phyloP scores from a whole-genome alignment of 2,329 filamentous ascomycete species.

The Lizonia empirigonia region DNA sequence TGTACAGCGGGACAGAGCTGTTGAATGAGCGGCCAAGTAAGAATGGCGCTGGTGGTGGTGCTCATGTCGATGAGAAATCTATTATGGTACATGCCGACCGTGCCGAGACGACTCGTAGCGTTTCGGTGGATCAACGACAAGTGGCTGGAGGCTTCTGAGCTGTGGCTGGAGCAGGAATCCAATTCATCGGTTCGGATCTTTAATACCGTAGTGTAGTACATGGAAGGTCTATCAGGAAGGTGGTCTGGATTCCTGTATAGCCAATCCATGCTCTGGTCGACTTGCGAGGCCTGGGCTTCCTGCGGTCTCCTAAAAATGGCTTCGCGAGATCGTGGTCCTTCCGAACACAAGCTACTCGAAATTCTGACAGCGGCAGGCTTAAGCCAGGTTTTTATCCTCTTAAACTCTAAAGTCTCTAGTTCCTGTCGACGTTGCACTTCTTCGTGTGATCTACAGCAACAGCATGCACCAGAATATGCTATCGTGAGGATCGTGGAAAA shows the following conservation, averaged over 20 bases:
- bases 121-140: background rate
- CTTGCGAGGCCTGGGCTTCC: too few relatives aligned
- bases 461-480: too few relatives aligned
- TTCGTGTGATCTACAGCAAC: too few relatives aligned
- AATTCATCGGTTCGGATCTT: background rate
- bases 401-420: too few relatives aligned
- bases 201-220: background rate
- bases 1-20: background rate
- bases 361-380: too few relatives aligned
- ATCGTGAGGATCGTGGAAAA: too few relatives aligned
- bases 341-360: too few relatives aligned
- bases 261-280: too few relatives aligned
- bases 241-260: background rate
- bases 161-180: background rate
- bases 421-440: too few relatives aligned
- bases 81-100: background rate
- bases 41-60: background rate
- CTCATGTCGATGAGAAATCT: background rate
- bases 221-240: background rate
- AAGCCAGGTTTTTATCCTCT: too few relatives aligned
- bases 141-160: background rate
- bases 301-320: too few relatives aligned
- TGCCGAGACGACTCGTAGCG: constrained; percentile 4
- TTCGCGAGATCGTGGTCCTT: too few relatives aligned
- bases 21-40: background rate